Evolutionary conservation across 129 eudicot species (phyloP).

Genomic region (Flaveria robusta): DNA sequence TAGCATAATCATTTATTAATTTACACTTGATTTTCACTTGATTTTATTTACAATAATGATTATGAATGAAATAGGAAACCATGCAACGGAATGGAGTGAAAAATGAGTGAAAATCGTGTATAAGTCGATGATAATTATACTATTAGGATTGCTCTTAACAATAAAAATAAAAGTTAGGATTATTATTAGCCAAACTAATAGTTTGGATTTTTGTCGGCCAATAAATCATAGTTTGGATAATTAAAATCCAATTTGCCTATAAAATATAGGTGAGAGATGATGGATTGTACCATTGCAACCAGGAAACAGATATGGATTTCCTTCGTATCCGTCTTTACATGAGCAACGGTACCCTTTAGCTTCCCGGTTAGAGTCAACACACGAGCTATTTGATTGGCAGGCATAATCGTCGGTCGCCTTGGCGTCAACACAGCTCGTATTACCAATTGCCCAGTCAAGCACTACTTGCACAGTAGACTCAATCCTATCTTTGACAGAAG

Average conservation of each 20-base stretch:
- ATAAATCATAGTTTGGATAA: too few species aligned
- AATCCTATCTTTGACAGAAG: slow-evolving; percentile 7
- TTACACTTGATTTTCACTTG: too few species aligned
- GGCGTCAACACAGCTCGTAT: not conserved
- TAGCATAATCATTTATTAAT: too few species aligned
- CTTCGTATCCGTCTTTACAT: not conserved
- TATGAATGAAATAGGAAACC: too few species aligned
- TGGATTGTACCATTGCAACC: not conserved
- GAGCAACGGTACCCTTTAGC: not conserved
- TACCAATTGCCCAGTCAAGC: slow-evolving; percentile 10
- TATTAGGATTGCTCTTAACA: too few species aligned
- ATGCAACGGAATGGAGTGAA: too few species aligned
- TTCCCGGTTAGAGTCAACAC: not conserved
- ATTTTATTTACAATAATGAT: too few species aligned
- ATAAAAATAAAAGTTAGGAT: too few species aligned
- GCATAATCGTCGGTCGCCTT: not conserved
- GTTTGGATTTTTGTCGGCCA: too few species aligned
- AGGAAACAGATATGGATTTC: not conserved
- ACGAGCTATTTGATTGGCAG: slow-evolving; percentile 3
- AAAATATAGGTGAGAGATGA: not conserved
- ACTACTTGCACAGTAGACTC: not conserved
- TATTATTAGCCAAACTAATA: too few species aligned
- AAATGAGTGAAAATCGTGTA: too few species aligned
- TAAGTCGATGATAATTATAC: too few species aligned
- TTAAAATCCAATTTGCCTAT: not conserved